These are phyloP conservation scores for Bertia moriformis DNA, from an alignment of 2,329 filamentous ascomycete species.

Conservation along the genomic window DNA sequence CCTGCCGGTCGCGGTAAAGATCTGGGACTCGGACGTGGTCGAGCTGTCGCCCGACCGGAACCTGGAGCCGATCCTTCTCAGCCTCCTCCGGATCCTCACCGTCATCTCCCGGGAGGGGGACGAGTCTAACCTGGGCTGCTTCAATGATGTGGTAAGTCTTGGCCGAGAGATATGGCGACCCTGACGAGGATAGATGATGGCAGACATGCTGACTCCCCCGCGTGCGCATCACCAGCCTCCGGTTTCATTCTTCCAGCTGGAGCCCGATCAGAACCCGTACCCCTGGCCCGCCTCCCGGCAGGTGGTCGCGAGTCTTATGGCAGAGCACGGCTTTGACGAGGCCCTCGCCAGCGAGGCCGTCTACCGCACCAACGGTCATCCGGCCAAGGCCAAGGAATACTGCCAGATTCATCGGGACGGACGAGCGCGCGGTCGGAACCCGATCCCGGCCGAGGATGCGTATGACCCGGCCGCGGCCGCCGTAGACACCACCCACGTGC, in stretches of 20 bases:
- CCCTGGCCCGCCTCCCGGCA: background rate
- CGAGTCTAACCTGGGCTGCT: no score
- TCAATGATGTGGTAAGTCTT: no score
- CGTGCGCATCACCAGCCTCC: slow-evolving; percentile 11
- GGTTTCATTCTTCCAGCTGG: slow-evolving; percentile 25
- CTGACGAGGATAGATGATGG: no score
- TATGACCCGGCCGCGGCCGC: slow-evolving; percentile 16
- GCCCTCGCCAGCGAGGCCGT: slow-evolving; percentile 64
- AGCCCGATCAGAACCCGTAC: slow-evolving; percentile 11
- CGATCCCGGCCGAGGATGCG: slow-evolving; percentile 48
- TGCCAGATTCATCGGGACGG: slow-evolving; percentile 48
- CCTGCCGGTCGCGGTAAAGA: slow-evolving; percentile 57
- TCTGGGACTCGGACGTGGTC: slow-evolving; percentile 77
- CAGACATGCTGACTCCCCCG: slow-evolving; percentile 3
- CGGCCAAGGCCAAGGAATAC: slow-evolving; percentile 53
- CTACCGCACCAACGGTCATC: slow-evolving; percentile 64
- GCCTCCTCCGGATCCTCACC: no score
- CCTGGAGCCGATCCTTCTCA: no score
- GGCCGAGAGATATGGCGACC: no score
- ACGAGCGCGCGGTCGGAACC: slow-evolving; percentile 45
- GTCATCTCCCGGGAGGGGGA: no score
- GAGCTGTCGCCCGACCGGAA: no score
- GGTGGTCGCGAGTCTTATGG: slow-evolving; percentile 10
- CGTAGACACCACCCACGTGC: slow-evolving; percentile 12
- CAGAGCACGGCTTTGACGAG: slow-evolving; percentile 34